phyloP scores from a whole-genome alignment of 75 land plant species.

The Azolla pinnata region DNA sequence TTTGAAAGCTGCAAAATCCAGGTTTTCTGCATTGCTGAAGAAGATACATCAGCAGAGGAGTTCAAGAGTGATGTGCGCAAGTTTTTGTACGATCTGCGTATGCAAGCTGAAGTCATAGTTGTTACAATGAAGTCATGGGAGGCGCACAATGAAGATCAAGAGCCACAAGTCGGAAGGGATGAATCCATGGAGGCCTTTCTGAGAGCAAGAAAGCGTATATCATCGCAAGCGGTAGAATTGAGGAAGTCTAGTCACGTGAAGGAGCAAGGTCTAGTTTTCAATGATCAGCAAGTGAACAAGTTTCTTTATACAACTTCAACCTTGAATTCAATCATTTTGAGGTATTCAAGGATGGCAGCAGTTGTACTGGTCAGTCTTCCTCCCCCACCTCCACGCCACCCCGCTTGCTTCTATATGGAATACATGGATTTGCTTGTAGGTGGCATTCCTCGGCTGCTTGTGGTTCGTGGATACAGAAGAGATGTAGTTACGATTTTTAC shows the following conservation, averaged over 20 bases:
- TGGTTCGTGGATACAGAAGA: constrained; percentile 88
- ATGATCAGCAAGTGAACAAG: constrained; percentile 91
- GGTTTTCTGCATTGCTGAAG: constrained; percentile 97
- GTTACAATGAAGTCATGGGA: constrained; percentile 96
- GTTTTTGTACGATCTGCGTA: constrained; percentile 92
- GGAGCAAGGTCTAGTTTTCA: constrained; percentile 43
- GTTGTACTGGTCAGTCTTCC: constrained; percentile 96
- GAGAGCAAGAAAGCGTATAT: constrained; percentile 65
- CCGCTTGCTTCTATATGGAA: constrained; percentile 92
- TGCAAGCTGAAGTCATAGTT: constrained; percentile 98
- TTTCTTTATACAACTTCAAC: constrained; percentile 82
- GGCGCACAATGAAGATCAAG: constrained; percentile 45
- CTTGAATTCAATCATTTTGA: constrained; percentile 85
- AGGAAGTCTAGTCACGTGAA: constrained; percentile 43
- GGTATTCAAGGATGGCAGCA: constrained; percentile 93
- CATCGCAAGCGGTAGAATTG: constrained; percentile 41
- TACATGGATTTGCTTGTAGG: constrained; percentile 95
- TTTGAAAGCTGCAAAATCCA: constrained; percentile 98
- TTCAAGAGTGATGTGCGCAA: constrained; percentile 89
- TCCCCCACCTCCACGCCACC: constrained; percentile 87
- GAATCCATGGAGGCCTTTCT: constrained; percentile 83
- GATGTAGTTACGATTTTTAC: constrained; percentile 96
- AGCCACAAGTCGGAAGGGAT: constrained; percentile 47
- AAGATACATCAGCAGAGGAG: constrained; percentile 87
- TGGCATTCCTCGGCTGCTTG: constrained; percentile 87